Evolutionary conservation across 371 early-diverging fungal genomes (phyloP).

Genomic region (Phascolomyces articulosus): DNA sequence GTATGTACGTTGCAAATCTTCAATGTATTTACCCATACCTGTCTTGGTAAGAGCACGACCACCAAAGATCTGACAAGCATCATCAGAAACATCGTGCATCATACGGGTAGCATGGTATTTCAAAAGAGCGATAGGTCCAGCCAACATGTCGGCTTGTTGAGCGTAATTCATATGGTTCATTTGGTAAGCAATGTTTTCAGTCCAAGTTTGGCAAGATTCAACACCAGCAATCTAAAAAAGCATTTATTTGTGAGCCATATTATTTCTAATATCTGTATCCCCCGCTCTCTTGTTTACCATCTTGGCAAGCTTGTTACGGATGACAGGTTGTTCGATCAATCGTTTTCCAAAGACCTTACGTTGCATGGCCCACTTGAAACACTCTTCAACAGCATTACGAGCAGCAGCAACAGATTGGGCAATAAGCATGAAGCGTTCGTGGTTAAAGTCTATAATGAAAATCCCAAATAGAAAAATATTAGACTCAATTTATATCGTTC

Average conservation of each 20-base stretch:
- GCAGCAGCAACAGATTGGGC: conserved; percentile 53
- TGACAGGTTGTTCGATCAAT: conserved; percentile 69
- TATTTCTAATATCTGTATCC: no score
- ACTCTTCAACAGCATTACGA: conserved; percentile 28
- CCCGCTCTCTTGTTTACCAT: no score
- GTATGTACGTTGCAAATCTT: conserved; percentile 46
- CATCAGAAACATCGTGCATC: conserved; percentile 49
- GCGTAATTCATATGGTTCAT: conserved; percentile 56
- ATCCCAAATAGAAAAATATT: no score
- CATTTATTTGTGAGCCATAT: no score
- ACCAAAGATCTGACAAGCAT: conserved; percentile 64
- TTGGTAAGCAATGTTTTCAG: conserved; percentile 59
- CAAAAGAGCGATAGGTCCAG: conserved; percentile 60
- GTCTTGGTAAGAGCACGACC: conserved; percentile 61
- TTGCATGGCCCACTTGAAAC: conserved; percentile 47
- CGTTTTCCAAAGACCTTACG: conserved; percentile 80
- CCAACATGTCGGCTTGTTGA: conserved; percentile 51
- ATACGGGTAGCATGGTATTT: conserved; percentile 56
- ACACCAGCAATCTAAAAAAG: conserved; percentile 47
- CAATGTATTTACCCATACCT: conserved; percentile 55
- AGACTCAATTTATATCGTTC: no score
- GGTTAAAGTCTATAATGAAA: conserved; percentile 60
- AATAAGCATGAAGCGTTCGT: conserved; percentile 58
- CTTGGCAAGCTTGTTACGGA: conserved; percentile 64
- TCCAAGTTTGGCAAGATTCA: conserved; percentile 54